Evolutionary conservation across 1,284 basidiomycete species (phyloP).

Genomic region (Mrakiaceae sp.): DNA sequence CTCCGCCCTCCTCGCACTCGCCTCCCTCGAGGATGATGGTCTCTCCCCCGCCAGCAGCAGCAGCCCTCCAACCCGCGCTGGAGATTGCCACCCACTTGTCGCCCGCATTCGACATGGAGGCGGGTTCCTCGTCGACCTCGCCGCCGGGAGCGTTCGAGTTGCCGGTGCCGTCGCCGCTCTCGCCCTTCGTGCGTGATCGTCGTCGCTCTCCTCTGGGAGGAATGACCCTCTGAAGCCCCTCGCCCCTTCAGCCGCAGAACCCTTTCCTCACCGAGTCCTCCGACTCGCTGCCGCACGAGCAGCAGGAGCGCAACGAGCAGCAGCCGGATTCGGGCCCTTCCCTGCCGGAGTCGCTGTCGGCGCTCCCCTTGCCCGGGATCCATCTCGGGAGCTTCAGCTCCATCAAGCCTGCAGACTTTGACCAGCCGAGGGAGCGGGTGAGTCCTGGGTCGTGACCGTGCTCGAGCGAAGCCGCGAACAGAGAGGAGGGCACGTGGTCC

Average conservation of each 20-base stretch:
- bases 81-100: no score
- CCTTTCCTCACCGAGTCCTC: background rate
- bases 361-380: background rate
- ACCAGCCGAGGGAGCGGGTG: background rate
- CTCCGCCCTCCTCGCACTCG: no score
- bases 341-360: background rate
- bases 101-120: no score
- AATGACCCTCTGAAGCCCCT: background rate
- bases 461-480: no score
- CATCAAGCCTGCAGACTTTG: background rate
- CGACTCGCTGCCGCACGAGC: background rate
- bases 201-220: background rate
- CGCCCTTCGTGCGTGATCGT: background rate
- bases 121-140: no score
- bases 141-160: no score
- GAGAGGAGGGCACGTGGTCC: background rate
- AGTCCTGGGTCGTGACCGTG: no score
- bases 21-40: no score
- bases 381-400: slow-evolving; percentile 2
- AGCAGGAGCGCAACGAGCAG: background rate
- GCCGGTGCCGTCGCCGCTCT: background rate
- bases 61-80: no score
- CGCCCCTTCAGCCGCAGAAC: background rate
- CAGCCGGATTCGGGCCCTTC: background rate
- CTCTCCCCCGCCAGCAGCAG: no score